Conservation (phyloP, 176 grass and related monocot species). For the Cenchrus fungigraminus region DNA sequence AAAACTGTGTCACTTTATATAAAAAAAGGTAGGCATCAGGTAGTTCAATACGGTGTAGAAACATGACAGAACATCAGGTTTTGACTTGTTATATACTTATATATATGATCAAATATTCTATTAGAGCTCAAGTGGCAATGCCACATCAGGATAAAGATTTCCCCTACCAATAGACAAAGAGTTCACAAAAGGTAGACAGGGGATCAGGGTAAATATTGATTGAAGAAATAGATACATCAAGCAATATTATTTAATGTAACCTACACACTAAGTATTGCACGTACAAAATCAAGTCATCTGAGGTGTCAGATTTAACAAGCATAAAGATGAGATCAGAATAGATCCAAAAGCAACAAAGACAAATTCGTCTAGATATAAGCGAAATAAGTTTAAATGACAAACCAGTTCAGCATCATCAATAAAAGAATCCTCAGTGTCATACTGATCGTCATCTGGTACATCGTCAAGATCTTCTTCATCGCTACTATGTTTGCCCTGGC, state of each 20-base stretch:
- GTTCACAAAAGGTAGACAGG: constrained; percentile 25
- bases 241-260: constrained; percentile 21
- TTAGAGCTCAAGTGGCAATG: constrained; percentile 2
- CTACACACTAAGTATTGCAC: constrained; percentile 19
- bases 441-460: constrained; percentile 95
- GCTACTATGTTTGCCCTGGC: constrained; percentile 93
- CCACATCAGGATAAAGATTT: constrained; percentile 12
- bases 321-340: not conserved
- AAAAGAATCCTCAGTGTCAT: constrained; percentile 99
- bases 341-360: constrained; percentile 26
- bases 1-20: not conserved
- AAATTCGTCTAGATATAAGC: not conserved
- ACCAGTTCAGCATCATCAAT: constrained; percentile 99
- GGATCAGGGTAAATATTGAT: not conserved
- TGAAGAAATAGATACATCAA: not conserved
- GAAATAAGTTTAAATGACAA: constrained; percentile 41
- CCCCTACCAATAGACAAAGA: constrained; percentile 15
- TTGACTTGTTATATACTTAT: not conserved
- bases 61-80: constrained; percentile 15
- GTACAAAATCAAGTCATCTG: not conserved
- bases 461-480: constrained; percentile 95
- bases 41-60: constrained; percentile 15
- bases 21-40: not conserved
- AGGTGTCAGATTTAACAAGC: not conserved
- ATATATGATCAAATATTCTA: constrained; percentile 21